Conservation (phyloP, 2,329 filamentous ascomycete species). For the Chaetothyriales sp. region DNA sequence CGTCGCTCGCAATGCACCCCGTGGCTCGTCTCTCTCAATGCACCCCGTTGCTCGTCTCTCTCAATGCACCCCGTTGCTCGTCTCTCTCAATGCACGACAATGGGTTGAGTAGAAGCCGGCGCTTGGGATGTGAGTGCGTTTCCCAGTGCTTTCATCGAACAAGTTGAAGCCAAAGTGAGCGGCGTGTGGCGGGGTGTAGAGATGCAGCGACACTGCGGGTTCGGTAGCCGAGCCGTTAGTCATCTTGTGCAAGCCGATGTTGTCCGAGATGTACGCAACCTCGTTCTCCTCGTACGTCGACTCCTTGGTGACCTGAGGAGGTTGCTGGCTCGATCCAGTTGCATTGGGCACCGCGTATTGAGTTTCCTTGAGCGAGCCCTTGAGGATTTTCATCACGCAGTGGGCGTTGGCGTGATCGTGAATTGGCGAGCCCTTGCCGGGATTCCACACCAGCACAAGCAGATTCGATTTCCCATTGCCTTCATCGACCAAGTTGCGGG, state of each 20-base stretch:
- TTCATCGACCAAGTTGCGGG: slow-evolving; percentile 77
- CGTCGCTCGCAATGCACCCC: too few relatives aligned
- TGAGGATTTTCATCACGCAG: slow-evolving; percentile 81
- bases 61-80: background rate
- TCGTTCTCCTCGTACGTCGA: slow-evolving; percentile 55
- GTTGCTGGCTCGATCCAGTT: slow-evolving; percentile 34
- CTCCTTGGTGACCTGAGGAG: slow-evolving; percentile 52
- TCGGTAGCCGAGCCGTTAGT: slow-evolving; percentile 53
- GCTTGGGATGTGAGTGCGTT: slow-evolving; percentile 56
- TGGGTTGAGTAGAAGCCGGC: slow-evolving; percentile 53
- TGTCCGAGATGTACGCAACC: slow-evolving; percentile 84
- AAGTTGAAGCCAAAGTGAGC: slow-evolving; percentile 68
- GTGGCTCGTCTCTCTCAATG: background rate
- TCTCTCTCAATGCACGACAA: background rate
- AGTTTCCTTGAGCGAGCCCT: slow-evolving; percentile 66
- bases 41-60: background rate
- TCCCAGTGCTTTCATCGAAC: slow-evolving; percentile 65
- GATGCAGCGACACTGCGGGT: slow-evolving; percentile 72
- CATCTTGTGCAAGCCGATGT: slow-evolving; percentile 70
- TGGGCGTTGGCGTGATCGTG: slow-evolving; percentile 84
- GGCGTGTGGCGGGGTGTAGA: slow-evolving; percentile 83
- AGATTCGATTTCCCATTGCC: slow-evolving; percentile 72
- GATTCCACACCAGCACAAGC: slow-evolving; percentile 55
- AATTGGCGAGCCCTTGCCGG: slow-evolving; percentile 68
- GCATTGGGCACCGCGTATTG: slow-evolving; percentile 57